Conservation (phyloP, 2,329 filamentous ascomycete species). For the Aspergillus aculeatus region DNA sequence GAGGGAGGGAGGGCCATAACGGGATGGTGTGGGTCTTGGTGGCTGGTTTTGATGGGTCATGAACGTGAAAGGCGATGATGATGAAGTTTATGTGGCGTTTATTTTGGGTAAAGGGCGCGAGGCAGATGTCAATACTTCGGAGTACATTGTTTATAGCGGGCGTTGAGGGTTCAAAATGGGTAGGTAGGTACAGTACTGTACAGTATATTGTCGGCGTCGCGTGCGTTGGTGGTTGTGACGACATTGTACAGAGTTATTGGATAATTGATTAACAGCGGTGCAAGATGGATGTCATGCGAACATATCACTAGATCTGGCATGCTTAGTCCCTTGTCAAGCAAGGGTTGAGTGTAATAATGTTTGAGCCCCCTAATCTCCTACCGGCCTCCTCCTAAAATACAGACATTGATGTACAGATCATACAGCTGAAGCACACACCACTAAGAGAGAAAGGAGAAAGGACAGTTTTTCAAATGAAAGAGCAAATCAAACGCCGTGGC, state of each 20-base stretch:
- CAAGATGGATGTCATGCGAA: not conserved
- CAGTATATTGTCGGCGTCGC: no score
- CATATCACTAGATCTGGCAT: no score
- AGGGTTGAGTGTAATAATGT: not conserved
- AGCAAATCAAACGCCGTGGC: conserved; percentile 11
- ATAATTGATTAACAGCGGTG: not conserved
- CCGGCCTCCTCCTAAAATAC: not conserved
- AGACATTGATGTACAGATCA: conserved; percentile 1
- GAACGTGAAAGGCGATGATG: not conserved
- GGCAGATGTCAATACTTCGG: not conserved
- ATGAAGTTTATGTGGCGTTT: conserved; percentile 7
- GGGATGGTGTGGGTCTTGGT: no score
- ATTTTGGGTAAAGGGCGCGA: not conserved
- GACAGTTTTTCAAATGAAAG: no score
- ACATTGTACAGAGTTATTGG: no score
- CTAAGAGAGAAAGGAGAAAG: not conserved
- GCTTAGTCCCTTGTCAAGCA: no score
- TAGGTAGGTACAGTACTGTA: no score
- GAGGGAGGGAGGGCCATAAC: no score
- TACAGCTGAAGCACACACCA: not conserved
- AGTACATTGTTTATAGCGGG: not conserved
- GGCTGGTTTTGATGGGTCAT: no score
- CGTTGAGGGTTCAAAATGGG: not conserved
- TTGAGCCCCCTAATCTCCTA: not conserved
- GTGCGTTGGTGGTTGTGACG: no score